Evolutionary conservation across 2,329 filamentous ascomycete species (phyloP), one percentile per base, ranked within the genome.

Genomic region (Fusarium sp.): DNA sequence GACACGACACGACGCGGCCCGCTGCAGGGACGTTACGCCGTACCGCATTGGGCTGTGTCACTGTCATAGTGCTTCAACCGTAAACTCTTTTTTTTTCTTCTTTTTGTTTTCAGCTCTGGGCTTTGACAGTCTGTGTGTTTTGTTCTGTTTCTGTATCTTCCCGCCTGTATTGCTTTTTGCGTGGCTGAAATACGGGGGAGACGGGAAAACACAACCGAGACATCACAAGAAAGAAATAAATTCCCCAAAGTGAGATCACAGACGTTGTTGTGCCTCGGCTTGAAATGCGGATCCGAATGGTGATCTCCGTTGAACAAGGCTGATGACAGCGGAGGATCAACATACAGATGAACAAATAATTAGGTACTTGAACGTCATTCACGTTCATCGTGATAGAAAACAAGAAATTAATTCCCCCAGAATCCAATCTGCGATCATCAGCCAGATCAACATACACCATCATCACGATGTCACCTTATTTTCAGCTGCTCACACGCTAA

Each of bases 11-110:
- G 66, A 61, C 17, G 31, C 68, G 68, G 58, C 46, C 68, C 66
- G 68, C 66, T 72, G 70, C 70, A 72, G 52, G 59, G 70, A 67
- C 70, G 70, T 69, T 59, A 29, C 51, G 58, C 59, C n/a, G 40
- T 23, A 31, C 51, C 60, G 50, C 31, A 17, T 35, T 35, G 33
- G 15, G 15, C 31, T 31, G 20, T 50, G 56, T 46, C 39, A 52
- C 9, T 29, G 27, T 29, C 27, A 29, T 29, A 29, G 29, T 31
- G 10, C 29, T 31, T 31, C 7, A 14, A 31, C 5, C 4, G n/a
- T n/a, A n/a, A n/a, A 27, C 25, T 27, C 25, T 27, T 27, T 27
- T 27, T 10, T 40, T 3, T 18, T 23, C 23, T 29, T 18, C 13
- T 58, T 48, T 56, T n/a, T n/a, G n/a, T n/a, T n/a, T n/a, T n/a